Evolutionary conservation across 345 rosid genomes (phyloP), one percentile per base, ranked within the genome.

Genomic region (Cochlearia excelsa): DNA sequence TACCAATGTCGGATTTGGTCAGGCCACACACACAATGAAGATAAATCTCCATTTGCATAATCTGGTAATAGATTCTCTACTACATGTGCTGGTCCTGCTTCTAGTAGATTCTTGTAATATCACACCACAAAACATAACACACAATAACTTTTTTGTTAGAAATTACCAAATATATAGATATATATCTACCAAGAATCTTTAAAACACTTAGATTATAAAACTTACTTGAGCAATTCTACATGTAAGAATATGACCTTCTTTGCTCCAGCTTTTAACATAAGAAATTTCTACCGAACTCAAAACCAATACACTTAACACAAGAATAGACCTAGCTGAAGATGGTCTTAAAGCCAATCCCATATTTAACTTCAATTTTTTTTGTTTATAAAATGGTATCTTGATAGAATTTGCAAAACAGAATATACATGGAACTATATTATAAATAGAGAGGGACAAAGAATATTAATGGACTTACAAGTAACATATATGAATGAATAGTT

Each of bases 181-280:
- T 46, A 6, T 37, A 37, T 1, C 40, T 54, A 35, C 4, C 9
- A 10, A 47, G 9, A 47, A 30, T 27, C 43, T 29, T 59, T 47
- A 2, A 26, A 46, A 47, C 26, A 37, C 8, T 16, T 6, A 54
- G 31, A 37, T 68, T 43, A 53, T 4, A 1, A 47, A 37, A 59
- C 40, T 63, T 74, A 92, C 96, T 86, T 86, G 93, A 2, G 98
- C 96, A 35, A 92, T 84, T 68, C 84, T 79, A 61, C 96, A 92
- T 31, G 95, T 86, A 73, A 86, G 79, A 26, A 80, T 35, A 66
- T 92, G 98, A 59, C 96, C 98, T 75, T 92, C 98, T 74, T 86
- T 92, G 74, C 98, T 84, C 98, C 98, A 92, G 11, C 88, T 73
- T 4, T 41, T 66, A 39, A 81, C 78, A 33, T 68, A 75, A 8